phyloP scores from a whole-genome alignment of 306 rosid genomes.

The Castanea mollissima region DNA sequence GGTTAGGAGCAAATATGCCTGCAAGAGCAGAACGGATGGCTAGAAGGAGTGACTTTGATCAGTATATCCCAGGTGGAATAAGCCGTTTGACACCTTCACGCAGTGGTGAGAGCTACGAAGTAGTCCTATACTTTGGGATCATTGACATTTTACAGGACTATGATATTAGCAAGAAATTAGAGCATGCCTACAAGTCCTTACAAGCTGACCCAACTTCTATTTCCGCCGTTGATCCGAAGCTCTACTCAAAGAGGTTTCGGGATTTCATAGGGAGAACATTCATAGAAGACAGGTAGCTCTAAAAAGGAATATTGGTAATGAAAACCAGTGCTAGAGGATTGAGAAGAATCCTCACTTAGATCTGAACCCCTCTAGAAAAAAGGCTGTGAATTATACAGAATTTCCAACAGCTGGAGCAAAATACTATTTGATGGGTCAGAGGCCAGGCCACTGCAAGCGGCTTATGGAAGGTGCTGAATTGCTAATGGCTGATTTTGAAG shows the following conservation, averaged over 20 bases:
- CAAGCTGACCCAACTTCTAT: slow-evolving; percentile 85
- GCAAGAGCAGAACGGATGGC: slow-evolving; percentile 92
- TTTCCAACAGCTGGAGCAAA: slow-evolving; percentile 7
- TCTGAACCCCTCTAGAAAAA: background rate
- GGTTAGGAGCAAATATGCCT: slow-evolving; percentile 96
- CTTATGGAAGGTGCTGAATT: slow-evolving; percentile 12
- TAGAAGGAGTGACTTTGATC: slow-evolving; percentile 82
- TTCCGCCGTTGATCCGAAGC: slow-evolving; percentile 98
- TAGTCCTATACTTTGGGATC: slow-evolving; percentile 82
- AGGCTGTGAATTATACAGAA: slow-evolving; percentile 8
- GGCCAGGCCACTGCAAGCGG: slow-evolving; percentile 12
- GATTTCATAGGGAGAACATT: slow-evolving; percentile 87
- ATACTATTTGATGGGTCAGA: slow-evolving; percentile 2
- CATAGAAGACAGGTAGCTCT: slow-evolving; percentile 63
- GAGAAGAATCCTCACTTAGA: slow-evolving; percentile 9
- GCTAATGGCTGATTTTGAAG: slow-evolving; percentile 48
- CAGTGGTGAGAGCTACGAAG: slow-evolving; percentile 66
- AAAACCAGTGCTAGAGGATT: slow-evolving; percentile 4
- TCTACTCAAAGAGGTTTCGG: slow-evolving; percentile 85
- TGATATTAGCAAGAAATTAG: slow-evolving; percentile 90
- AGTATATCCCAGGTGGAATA: slow-evolving; percentile 57
- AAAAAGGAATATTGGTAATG: background rate
- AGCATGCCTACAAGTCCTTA: slow-evolving; percentile 90
- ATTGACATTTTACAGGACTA: slow-evolving; percentile 96
- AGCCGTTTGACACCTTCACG: slow-evolving; percentile 69